phyloP scores from a whole-genome alignment of 1,284 basidiomycete genomes.

The Mycosarcoma mackinlayi region DNA sequence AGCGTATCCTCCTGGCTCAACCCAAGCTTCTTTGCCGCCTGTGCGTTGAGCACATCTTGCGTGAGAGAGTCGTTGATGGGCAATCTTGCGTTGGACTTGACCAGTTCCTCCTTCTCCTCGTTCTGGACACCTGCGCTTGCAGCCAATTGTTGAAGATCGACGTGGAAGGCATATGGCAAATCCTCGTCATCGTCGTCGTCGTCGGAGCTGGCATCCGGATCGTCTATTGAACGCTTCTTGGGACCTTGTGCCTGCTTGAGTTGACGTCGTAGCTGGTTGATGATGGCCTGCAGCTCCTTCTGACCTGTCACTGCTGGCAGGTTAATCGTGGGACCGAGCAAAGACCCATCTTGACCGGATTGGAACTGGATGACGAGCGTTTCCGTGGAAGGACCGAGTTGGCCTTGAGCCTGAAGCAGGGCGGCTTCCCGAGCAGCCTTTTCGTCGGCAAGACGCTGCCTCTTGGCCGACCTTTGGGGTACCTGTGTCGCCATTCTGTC shows the following conservation, averaged over 20 bases:
- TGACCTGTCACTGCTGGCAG: slow-evolving; percentile 63
- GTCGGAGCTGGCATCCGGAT: slow-evolving; percentile 38
- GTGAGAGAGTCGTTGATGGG: slow-evolving; percentile 58
- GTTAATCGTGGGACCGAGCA: slow-evolving; percentile 62
- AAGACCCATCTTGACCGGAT: slow-evolving; percentile 57
- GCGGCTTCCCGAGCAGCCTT: slow-evolving; percentile 48
- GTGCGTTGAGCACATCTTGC: slow-evolving; percentile 56
- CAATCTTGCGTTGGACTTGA: slow-evolving; percentile 53
- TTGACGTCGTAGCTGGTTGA: slow-evolving; percentile 62
- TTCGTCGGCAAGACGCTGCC: slow-evolving; percentile 52
- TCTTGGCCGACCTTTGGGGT: slow-evolving; percentile 56
- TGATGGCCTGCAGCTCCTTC: slow-evolving; percentile 59
- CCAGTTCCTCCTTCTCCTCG: slow-evolving; percentile 26
- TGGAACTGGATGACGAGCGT: slow-evolving; percentile 65
- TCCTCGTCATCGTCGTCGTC: slow-evolving; percentile 65
- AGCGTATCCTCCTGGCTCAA: slow-evolving; percentile 64
- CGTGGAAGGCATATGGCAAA: slow-evolving; percentile 65
- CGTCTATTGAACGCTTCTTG: slow-evolving; percentile 40
- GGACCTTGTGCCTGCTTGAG: slow-evolving; percentile 36
- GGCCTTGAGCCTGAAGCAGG: slow-evolving; percentile 45
- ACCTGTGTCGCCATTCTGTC: slow-evolving; percentile 61
- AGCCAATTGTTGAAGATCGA: slow-evolving; percentile 46
- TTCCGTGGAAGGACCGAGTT: slow-evolving; percentile 56
- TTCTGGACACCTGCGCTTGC: slow-evolving; percentile 17
- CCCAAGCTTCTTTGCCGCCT: slow-evolving; percentile 58